These are phyloP conservation scores for Diaporthe aspalathi DNA, from an alignment of 2,329 filamentous ascomycete genomes.

Conservation along the genomic window DNA sequence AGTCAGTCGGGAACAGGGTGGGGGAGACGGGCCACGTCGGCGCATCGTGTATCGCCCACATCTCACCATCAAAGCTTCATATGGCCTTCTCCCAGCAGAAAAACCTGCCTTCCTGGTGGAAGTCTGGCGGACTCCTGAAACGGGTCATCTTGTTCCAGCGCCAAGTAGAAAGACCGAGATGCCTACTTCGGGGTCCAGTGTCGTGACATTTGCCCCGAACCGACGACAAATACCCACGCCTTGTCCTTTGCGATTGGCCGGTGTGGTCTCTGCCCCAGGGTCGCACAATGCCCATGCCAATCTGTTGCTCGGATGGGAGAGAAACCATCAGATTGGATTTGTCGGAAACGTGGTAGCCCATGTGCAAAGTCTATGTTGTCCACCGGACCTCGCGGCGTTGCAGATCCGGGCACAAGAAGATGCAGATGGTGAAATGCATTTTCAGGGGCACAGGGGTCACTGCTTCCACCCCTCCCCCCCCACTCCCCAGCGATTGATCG, in stretches of 20 bases:
- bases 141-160: not conserved
- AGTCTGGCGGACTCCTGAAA: not conserved
- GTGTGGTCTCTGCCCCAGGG: not conserved
- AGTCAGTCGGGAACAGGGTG: not conserved
- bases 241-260: constrained; percentile 15
- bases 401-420: not conserved
- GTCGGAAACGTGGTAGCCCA: constrained; percentile 15
- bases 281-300: constrained; percentile 13
- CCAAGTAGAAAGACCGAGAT: not conserved
- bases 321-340: constrained; percentile 23
- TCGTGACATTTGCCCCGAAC: constrained; percentile 10
- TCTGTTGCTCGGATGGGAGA: constrained; percentile 15
- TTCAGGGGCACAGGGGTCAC: constrained; percentile 14
- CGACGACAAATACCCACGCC: not conserved
- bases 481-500: constrained; percentile 3
- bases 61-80: not conserved
- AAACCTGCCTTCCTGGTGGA: not conserved
- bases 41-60: not conserved
- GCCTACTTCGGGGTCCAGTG: not conserved
- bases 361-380: not conserved
- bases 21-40: no score
- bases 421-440: constrained; percentile 20
- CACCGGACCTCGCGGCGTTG: not conserved
- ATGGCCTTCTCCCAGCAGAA: not conserved
- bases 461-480: not conserved